Evolutionary conservation across 768 basidiomycete species (phyloP), one percentile per base, ranked within the genome.

Genomic region (Xerocomus brunneocitrinus): DNA sequence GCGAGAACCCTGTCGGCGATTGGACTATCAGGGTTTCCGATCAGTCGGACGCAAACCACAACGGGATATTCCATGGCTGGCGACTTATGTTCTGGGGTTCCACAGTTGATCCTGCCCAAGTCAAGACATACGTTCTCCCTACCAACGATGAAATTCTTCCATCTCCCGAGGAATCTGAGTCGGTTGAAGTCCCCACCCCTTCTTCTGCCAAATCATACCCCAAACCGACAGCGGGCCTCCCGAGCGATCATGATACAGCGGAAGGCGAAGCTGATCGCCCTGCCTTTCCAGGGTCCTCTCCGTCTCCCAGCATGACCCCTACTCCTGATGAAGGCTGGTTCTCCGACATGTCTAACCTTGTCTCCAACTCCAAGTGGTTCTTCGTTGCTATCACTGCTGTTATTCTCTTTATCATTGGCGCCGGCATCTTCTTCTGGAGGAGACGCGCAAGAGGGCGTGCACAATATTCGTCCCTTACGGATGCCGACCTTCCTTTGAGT

Each of bases 1-100:
- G 89, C 36, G 97, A 99, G 72, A 76, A 90, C 68, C 89, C 94
- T 1, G 67, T 91, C 28, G 97, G 97, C 16, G 79, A 83, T 19
- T 99, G 97, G 97, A 91, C 82, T 0, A 81, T 99, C 54, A 82
- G 70, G 39, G 92, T 99, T 14, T 84, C 82, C 30, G 97, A 99
- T 64, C 85, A 87, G 61, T 75, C 75, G 39, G 84, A 80, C n/a
- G 70, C 76, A 10, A 66, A 68, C 1, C 74, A 79, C 56, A 83
- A 79, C 42, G 84, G 84, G 40, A 74, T 73, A 8, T 93, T 99
- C 76, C 76, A 92, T 35, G 89, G 90, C 16, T 99, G 95, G 95
- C 85, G 84, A 50, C 84, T 98, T 74, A 82, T 86, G 53, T 79
- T 99, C 38, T 99, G 92, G 91, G 97, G 97, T 19, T 85, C 89